Evolutionary conservation across 1,139 yeast genomes (phyloP), one percentile per base, ranked within the genome.

Genomic region (Protomyces lactucae-debilis): DNA sequence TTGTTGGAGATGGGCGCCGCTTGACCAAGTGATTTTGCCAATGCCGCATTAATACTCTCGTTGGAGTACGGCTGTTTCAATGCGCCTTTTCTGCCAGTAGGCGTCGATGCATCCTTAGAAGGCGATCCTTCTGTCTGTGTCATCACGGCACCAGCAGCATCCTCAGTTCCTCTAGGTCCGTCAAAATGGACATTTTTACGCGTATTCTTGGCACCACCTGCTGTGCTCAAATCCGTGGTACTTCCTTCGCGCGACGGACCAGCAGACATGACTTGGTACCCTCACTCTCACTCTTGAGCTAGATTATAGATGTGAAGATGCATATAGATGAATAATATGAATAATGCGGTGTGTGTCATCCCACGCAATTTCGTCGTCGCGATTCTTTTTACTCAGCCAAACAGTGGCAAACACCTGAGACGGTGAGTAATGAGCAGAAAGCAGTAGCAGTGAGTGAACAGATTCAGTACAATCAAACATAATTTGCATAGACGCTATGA

Each of bases 151-250:
- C 32, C 40, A 14, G 18, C 53, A 1, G 1, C n/a, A 1, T 23
- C 39, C 39, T 52, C 55, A 1, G 39, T 52, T 6, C 16, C 16
- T 23, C 9, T 25, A 3, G 32, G 21, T 18, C 32, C 37, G 21
- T 48, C 32, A 51, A 57, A 57, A 35, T 59, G 63, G 5, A 59
- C 63, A 18, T 59, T 59, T 40, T 59, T 59, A 16, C 55, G 35
- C 36, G 14, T 28, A 6, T 39, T 57, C 16, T 59, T 59, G 23
- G 43, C 55, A 5, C 23, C 16, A 6, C 36, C 48, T 14, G 18
- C 23, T 18, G 40, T 37, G 3, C n/a, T 10, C 43, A 59, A 18
- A 32, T 59, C 63, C 6, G 32, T 28, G 43, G 57, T 18, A 36
- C 63, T 59, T 18, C 35, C 54, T 39, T 59, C 63, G 35, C 63